Percentiles rank a stretch among this genome's conserved stretches.
Conservation (phyloP, 2,329 filamentous ascomycete genomes). For the Endothia cerciana region DNA sequence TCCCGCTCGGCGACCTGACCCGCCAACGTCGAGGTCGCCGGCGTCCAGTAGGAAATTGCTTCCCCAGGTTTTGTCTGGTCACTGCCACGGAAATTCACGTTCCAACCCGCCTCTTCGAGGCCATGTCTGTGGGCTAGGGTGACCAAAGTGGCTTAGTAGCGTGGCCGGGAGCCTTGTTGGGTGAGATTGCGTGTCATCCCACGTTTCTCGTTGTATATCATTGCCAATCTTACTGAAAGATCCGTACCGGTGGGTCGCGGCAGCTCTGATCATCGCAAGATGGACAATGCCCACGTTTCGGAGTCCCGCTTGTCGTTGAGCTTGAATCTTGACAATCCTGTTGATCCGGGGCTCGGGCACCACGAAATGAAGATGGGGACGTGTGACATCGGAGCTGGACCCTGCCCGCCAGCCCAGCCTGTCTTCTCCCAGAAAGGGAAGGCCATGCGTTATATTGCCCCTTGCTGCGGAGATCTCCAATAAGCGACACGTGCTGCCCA, state of each 20-base stretch:
- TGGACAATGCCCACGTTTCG: conserved; percentile 11
- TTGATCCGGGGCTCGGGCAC: conserved; percentile 17
- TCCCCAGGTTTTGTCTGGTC: conserved; percentile 2
- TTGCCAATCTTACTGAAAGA: conserved; percentile 15
- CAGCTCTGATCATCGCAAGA: conserved; percentile 10
- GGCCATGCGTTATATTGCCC: conserved; percentile 13
- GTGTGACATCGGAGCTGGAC: conserved; percentile 15
- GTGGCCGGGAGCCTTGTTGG: not conserved
- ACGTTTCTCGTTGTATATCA: conserved; percentile 11
- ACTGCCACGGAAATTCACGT: not conserved
- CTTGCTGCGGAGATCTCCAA: conserved; percentile 19
- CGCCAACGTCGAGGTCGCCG: conserved; percentile 3
- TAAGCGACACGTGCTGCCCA: conserved; percentile 18
- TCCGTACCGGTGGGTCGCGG: conserved; percentile 2
- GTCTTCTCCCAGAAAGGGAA: conserved; percentile 12
- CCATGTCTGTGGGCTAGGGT: too few relatives aligned
- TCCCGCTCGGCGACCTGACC: conserved; percentile 5
- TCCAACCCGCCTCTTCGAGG: conserved; percentile 1
- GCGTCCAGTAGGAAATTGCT: not conserved
- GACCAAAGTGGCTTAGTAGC: conserved; percentile 10
- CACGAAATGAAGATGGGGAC: conserved; percentile 19
- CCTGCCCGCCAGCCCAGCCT: not conserved
- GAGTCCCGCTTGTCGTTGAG: conserved; percentile 6
- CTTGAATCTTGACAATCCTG: conserved; percentile 13
- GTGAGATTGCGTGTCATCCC: conserved; percentile 1